A percentile compares a stretch with the other conserved stretches of the same genome.
Conservation (phyloP, 2,329 filamentous ascomycete genomes). For the Diaporthe citrichinensis region DNA sequence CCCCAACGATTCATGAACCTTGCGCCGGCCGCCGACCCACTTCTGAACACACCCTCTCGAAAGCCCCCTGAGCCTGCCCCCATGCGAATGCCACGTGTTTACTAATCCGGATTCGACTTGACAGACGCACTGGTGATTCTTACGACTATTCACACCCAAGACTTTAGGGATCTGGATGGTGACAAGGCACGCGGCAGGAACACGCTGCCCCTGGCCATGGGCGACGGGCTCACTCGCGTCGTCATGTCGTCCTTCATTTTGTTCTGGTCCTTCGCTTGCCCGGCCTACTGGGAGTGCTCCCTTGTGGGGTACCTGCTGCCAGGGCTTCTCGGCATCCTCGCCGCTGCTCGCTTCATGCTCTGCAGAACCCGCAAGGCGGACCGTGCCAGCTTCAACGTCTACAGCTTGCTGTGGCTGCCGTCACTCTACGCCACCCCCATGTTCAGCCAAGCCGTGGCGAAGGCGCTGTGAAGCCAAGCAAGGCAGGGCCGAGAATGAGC, state of each 20-base stretch:
- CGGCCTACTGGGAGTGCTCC: conserved; percentile 12
- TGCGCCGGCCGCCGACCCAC: neutral
- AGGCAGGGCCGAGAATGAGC: neutral
- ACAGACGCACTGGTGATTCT: conserved; percentile 34
- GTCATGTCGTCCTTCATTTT: neutral
- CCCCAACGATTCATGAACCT: neutral
- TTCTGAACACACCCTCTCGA: neutral
- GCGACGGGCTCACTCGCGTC: neutral
- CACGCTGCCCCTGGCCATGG: conserved; percentile 22
- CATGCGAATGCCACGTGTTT: neutral
- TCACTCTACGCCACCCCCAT: neutral
- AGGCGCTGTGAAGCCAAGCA: neutral
- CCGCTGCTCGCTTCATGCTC: neutral
- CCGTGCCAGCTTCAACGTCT: neutral
- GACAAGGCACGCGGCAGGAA: conserved; percentile 40
- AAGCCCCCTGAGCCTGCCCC: neutral
- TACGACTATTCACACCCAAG: conserved; percentile 46
- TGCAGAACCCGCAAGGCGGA: neutral
- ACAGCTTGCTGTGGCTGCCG: neutral
- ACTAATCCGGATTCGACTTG: neutral
- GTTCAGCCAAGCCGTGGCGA: conserved; percentile 6
- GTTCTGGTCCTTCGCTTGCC: conserved; percentile 14
- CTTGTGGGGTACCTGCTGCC: neutral
- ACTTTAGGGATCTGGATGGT: conserved; percentile 44
- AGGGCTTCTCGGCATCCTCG: neutral